Conservation (phyloP, 1,284 basidiomycete genomes). For the Leccinum solheimii region DNA sequence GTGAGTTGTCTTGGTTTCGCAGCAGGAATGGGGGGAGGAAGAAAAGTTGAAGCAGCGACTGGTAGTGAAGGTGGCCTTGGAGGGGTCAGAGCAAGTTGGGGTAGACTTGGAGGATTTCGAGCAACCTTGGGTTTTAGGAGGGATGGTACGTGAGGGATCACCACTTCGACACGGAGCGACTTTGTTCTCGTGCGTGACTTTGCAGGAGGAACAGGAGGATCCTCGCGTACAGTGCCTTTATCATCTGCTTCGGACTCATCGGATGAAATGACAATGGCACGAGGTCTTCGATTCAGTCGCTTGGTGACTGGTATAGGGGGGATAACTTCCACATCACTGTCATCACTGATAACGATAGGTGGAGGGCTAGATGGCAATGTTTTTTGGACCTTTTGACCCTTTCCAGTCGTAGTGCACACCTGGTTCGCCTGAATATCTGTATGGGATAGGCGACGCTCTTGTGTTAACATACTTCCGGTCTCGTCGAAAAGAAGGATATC, state of each 20-base stretch:
- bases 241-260: constrained; percentile 43
- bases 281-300: constrained; percentile 24
- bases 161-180: constrained; percentile 36
- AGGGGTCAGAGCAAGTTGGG: constrained; percentile 3
- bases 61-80: constrained; percentile 7
- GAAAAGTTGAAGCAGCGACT: constrained; percentile 8
- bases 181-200: constrained; percentile 20
- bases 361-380: constrained; percentile 1
- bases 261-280: constrained; percentile 39
- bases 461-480: constrained; percentile 52
- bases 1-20: constrained; percentile 59
- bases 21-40: constrained; percentile 30
- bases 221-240: constrained; percentile 1
- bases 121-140: constrained; percentile 13
- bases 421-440: constrained; percentile 36
- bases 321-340: constrained; percentile 25
- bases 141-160: constrained; percentile 36
- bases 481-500: constrained; percentile 68
- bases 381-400: constrained; percentile 8
- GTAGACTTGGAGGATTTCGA: constrained; percentile 6
- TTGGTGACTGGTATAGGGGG: constrained; percentile 17
- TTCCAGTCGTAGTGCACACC: constrained; percentile 8
- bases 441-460: constrained; percentile 53
- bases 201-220: constrained; percentile 12
- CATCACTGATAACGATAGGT: constrained; percentile 31